A percentile compares a stretch with the other conserved stretches of the same genome.
These are phyloP conservation scores for Saccharomycopsis malanga DNA, from an alignment of 805 yeast species.

Conservation along the genomic window DNA sequence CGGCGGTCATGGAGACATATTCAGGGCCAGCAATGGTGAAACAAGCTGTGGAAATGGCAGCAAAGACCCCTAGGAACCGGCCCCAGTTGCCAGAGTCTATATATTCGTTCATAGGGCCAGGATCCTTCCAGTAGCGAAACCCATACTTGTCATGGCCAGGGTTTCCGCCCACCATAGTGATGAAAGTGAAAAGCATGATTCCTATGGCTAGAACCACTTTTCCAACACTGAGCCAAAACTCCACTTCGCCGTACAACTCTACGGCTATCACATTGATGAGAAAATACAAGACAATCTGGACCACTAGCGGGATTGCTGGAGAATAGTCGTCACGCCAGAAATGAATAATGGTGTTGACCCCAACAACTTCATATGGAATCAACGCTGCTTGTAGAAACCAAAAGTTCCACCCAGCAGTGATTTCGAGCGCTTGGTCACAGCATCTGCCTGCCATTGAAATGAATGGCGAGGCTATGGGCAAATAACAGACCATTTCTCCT, in stretches of 20 bases:
- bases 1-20: slow-evolving; percentile 77
- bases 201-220: slow-evolving; percentile 73
- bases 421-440: slow-evolving; percentile 67
- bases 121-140: slow-evolving; percentile 43
- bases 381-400: slow-evolving; percentile 69
- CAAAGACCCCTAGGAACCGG: slow-evolving; percentile 63
- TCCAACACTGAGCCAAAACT: slow-evolving; percentile 70
- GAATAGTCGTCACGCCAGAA: slow-evolving; percentile 74
- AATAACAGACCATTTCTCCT: slow-evolving; percentile 73
- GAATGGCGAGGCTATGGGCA: slow-evolving; percentile 74
- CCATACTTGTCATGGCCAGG: slow-evolving; percentile 61
- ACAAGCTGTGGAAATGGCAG: slow-evolving; percentile 62
- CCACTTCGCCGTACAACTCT: slow-evolving; percentile 69
- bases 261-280: slow-evolving; percentile 68
- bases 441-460: slow-evolving; percentile 68
- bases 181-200: slow-evolving; percentile 62
- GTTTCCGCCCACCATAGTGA: slow-evolving; percentile 85
- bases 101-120: slow-evolving; percentile 50
- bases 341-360: slow-evolving; percentile 71
- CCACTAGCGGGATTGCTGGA: slow-evolving; percentile 60
- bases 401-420: slow-evolving; percentile 74
- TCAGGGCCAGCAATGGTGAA: slow-evolving; percentile 87
- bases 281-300: slow-evolving; percentile 59
- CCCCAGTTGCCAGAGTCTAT: slow-evolving; percentile 51
- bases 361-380: slow-evolving; percentile 78